These are phyloP conservation scores for Decorospora gaudefroyi DNA, from an alignment of 2,329 filamentous ascomycete species.

Conservation along the genomic window DNA sequence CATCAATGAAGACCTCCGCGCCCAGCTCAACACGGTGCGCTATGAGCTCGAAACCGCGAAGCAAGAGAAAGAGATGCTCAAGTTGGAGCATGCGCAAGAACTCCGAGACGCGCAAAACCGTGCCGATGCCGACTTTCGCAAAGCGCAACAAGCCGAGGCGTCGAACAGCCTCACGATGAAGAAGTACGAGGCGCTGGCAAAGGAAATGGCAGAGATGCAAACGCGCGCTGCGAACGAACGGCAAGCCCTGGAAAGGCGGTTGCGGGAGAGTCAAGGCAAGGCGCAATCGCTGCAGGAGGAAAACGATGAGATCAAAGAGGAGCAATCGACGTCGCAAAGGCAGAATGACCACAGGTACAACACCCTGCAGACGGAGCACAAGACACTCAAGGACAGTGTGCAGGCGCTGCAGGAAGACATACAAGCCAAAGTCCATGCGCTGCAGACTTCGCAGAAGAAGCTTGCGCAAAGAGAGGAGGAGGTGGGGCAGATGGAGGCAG, in stretches of 20 bases:
- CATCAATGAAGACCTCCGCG: constrained; percentile 77
- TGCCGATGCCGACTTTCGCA: constrained; percentile 83
- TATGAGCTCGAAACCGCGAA: constrained; percentile 87
- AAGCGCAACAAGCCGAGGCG: constrained; percentile 62
- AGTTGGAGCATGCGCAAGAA: constrained; percentile 80
- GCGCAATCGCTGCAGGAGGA: constrained; percentile 78
- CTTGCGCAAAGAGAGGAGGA: constrained; percentile 70
- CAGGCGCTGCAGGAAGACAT: constrained; percentile 65
- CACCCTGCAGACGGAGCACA: constrained; percentile 65
- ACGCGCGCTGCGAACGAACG: constrained; percentile 61
- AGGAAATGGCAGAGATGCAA: constrained; percentile 60
- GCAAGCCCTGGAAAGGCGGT: constrained; percentile 58
- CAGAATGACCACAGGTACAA: constrained; percentile 63
- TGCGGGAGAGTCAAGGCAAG: constrained; percentile 66
- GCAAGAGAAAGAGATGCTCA: constrained; percentile 81
- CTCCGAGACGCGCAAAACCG: constrained; percentile 77
- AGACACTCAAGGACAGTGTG: constrained; percentile 61
- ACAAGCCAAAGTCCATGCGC: constrained; percentile 58
- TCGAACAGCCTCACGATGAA: constrained; percentile 56
- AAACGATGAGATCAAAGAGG: constrained; percentile 78
- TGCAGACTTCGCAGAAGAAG: constrained; percentile 67
- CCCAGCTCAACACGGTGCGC: constrained; percentile 82
- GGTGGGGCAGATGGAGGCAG: constrained; percentile 77
- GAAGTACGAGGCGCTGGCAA: constrained; percentile 59
- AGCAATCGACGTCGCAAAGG: constrained; percentile 69